Evolutionary conservation across 495 filamentous ascomycete genomes (phyloP).

Genomic region (Lophiostoma macrostomum): DNA sequence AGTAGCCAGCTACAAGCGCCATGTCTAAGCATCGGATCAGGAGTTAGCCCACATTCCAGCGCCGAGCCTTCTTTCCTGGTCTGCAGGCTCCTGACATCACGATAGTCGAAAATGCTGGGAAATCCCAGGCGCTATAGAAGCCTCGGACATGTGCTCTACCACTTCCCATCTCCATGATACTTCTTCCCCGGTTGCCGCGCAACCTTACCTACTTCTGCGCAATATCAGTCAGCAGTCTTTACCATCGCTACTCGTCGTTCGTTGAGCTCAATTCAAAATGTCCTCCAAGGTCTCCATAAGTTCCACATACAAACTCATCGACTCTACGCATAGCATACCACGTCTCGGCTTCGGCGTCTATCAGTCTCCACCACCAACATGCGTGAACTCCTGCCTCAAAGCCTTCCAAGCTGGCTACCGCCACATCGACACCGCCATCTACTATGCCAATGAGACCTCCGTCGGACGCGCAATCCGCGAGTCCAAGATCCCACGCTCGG

Average conservation of each 20-base stretch:
- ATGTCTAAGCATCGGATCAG: no score
- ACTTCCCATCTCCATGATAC: no score
- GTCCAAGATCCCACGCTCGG: conserved; percentile 52
- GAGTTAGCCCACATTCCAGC: no score
- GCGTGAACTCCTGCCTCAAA: conserved; percentile 54
- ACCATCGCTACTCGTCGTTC: neutral
- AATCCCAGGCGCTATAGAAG: no score
- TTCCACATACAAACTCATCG: conserved; percentile 54
- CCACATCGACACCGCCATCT: conserved; percentile 71
- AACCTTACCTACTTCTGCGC: no score
- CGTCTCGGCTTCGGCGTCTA: conserved; percentile 75
- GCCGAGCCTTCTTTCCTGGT: neutral
- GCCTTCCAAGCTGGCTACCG: conserved; percentile 66
- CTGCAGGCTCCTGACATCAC: conserved; percentile 8
- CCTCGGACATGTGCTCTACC: no score
- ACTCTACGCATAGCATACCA: conserved; percentile 55
- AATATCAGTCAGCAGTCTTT: no score
- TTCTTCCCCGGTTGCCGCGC: no score
- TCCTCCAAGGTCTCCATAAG: conserved; percentile 40
- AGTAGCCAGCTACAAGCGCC: no score
- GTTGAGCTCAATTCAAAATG: conserved; percentile 5
- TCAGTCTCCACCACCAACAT: conserved; percentile 51
- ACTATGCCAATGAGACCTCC: conserved; percentile 64
- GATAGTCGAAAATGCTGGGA: no score
- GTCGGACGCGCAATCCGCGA: conserved; percentile 61